A percentile compares a stretch with the other conserved stretches of the same genome.
phyloP scores from a whole-genome alignment of 164 flowering plant genomes.

The Tetracentron sinense region DNA sequence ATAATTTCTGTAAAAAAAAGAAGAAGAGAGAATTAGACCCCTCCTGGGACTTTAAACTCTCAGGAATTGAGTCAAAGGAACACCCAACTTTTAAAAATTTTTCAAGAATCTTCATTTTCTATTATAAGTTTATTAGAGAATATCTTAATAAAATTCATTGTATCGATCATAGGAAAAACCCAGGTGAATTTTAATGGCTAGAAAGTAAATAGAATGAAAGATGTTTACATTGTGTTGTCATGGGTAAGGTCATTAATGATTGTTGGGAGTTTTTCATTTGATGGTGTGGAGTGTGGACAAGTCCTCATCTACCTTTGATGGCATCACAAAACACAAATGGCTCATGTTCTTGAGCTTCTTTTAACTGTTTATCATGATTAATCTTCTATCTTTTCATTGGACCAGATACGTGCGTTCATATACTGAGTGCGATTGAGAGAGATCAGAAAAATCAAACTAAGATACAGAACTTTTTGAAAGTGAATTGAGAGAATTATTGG shows the following conservation, averaged over 20 bases:
- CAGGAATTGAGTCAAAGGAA: background rate
- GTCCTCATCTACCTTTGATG: background rate
- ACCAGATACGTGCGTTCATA: no score
- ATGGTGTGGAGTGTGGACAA: background rate
- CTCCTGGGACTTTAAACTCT: background rate
- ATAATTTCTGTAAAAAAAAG: no score
- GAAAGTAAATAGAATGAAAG: background rate
- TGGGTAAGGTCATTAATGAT: slow-evolving; percentile 2
- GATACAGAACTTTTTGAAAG: no score
- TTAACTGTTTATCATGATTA: no score
- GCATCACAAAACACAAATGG: background rate
- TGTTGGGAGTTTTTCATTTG: background rate
- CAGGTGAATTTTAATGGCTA: background rate
- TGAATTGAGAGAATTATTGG: no score
- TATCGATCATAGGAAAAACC: background rate
- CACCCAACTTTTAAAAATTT: no score
- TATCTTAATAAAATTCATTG: background rate
- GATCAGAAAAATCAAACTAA: no score
- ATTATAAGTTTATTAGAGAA: no score
- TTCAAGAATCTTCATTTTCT: no score
- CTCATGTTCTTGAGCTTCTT: no score
- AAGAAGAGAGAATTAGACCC: background rate
- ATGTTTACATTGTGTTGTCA: slow-evolving; percentile 3
- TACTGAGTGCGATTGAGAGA: no score
- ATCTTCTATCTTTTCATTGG: no score